Conservation (phyloP, 352 stramenopile species). For the Pilasporangium apinafurcum region DNA sequence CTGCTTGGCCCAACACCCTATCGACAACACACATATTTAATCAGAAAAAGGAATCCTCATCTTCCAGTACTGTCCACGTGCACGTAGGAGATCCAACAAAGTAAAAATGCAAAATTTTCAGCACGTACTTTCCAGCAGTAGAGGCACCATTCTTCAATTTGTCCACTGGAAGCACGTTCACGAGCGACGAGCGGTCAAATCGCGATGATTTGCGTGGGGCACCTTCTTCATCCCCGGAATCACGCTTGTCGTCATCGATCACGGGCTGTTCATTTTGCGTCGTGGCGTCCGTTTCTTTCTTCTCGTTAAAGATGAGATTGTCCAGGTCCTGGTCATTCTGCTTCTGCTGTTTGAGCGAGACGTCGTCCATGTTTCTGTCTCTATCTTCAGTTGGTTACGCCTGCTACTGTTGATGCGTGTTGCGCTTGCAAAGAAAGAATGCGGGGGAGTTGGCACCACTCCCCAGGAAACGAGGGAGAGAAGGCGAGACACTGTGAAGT, state of each 20-base stretch:
- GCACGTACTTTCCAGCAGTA: conserved; percentile 71
- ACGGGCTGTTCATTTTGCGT: conserved; percentile 18
- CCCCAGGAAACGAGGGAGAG: no score
- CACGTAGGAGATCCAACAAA: background rate
- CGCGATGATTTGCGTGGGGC: conserved; percentile 44
- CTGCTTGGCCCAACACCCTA: conserved; percentile 62
- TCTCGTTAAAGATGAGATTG: conserved; percentile 80
- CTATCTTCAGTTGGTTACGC: no score
- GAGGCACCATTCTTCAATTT: conserved; percentile 86
- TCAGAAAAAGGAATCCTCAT: background rate
- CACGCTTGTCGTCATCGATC: conserved; percentile 15
- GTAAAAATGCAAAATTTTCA: no score
- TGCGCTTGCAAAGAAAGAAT: no score
- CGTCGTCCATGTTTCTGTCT: conserved; percentile 48
- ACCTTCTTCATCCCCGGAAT: conserved; percentile 41
- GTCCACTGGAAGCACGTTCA: conserved; percentile 79
- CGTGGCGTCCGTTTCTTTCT: conserved; percentile 39
- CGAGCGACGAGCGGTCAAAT: conserved; percentile 49
- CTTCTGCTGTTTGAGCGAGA: conserved; percentile 43
- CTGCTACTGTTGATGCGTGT: no score
- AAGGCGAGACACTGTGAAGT: no score
- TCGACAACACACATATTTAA: conserved; percentile 1
- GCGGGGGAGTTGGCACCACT: no score
- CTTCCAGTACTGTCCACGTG: background rate
- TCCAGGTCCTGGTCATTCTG: conserved; percentile 71